Conservation (phyloP, 768 basidiomycete species). For the Boletellus ananiceps region DNA sequence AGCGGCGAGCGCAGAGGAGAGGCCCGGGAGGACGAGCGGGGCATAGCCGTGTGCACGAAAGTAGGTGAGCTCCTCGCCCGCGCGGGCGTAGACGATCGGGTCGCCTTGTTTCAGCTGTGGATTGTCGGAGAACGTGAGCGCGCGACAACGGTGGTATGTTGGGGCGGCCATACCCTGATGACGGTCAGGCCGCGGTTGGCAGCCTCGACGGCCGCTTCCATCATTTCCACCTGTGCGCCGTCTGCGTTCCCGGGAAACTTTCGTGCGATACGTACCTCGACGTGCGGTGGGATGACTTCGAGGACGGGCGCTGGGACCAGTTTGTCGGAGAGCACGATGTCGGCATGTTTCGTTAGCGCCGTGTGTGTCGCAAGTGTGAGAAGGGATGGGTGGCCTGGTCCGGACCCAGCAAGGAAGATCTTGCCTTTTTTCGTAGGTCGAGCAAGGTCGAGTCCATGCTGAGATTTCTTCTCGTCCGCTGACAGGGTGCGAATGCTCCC, state of each 20-base stretch:
- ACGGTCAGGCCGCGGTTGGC: constrained; percentile 79
- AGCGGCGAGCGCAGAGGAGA: constrained; percentile 84
- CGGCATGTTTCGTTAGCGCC: constrained; percentile 72
- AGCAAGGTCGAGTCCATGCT: constrained; percentile 22
- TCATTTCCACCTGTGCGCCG: constrained; percentile 90
- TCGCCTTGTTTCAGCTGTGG: constrained; percentile 97
- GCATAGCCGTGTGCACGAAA: constrained; percentile 86
- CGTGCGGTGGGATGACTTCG: constrained; percentile 67
- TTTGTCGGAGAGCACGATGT: constrained; percentile 93
- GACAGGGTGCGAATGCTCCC: constrained; percentile 12
- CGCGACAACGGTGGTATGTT: no score
- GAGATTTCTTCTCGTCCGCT: constrained; percentile 35
- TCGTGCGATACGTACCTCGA: constrained; percentile 82
- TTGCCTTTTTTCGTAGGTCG: constrained; percentile 41
- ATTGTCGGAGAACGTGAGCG: no score
- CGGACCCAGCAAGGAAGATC: constrained; percentile 91
- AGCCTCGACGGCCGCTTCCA: constrained; percentile 84
- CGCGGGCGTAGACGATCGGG: constrained; percentile 90
- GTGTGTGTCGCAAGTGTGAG: constrained; percentile 84
- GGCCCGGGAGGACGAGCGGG: constrained; percentile 81
- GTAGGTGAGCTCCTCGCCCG: constrained; percentile 91
- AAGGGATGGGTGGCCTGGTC: constrained; percentile 91
- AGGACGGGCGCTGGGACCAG: constrained; percentile 90
- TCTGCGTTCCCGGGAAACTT: constrained; percentile 99
- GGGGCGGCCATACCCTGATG: constrained; percentile 57